These are phyloP conservation scores for Chlorella sp. DNA, from an alignment of 139 green algal genomes.

Conservation along the genomic window DNA sequence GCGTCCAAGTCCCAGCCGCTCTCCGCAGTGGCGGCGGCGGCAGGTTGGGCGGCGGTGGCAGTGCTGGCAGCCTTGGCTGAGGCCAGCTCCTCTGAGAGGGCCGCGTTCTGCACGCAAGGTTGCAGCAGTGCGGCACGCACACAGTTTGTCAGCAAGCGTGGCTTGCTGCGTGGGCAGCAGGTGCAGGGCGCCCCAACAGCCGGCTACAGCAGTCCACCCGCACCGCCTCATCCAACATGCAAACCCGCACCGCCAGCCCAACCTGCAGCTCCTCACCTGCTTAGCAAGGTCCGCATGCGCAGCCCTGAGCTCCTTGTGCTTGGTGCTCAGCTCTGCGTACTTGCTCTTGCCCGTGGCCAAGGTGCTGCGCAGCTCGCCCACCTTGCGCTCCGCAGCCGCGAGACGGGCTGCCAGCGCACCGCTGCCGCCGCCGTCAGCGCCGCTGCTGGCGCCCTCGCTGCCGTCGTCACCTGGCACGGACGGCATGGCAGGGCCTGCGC, in stretches of 20 bases:
- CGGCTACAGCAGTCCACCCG: no score
- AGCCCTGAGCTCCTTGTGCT: neutral
- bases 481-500: neutral
- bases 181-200: no score
- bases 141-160: no score
- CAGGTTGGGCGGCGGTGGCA: neutral
- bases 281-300: neutral
- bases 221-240: no score
- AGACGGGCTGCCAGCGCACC: neutral
- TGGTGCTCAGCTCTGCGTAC: neutral
- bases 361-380: neutral
- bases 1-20: no score
- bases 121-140: no score
- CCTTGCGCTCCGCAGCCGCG: neutral
- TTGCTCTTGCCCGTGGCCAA: neutral
- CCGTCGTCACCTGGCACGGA: no score
- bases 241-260: no score
- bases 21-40: no score
- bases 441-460: no score
- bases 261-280: neutral
- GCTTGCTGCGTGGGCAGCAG: no score
- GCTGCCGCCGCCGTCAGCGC: neutral
- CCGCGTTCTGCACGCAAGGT: neutral
- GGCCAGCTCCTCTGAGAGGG: neutral
- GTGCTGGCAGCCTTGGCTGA: no score